Base-by-base conservation (phyloP, 352 stramenopile genomes). In the Globisporangium okanoganense region DNA sequence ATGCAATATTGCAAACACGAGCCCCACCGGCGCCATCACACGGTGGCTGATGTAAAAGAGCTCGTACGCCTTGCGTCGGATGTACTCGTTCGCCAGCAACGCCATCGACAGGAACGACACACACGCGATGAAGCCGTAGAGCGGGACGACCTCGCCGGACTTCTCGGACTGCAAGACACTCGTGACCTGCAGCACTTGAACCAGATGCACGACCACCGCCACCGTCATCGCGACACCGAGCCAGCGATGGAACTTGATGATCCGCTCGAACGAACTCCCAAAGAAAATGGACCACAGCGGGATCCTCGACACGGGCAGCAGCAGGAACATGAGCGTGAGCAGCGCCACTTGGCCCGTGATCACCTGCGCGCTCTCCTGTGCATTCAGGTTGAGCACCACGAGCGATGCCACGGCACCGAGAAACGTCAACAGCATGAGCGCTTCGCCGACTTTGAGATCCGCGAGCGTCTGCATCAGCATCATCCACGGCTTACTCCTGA, bases 181-280 rank as follows among this genome's bases (percentile, higher is more conserved):
- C 13, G 78, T 79, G 12, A 87, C 69, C 5, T 82, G 36, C 16
- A 70, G 71, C 1, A 69, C 76, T 50, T 82, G 55, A 10, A 90
- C 59, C 44, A 92, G 59, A 66, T 94, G 85, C 5, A 91, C 59
- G 35, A 92, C 56, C 31, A 78, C 70, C 8, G 76, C 71, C 13
- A 90, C 45, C 18, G 72, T 80, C 64, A 88, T 71, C 25, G 72
- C 47, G 48, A 90, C 55, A 7, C 82, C 85, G n/a, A 94, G 70
- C 79, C 82, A 92, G 50, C 85, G 85, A 64, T 94, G 85, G 50
- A 92, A 94, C 73, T 92, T 92, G 69, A 92, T 64, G 25, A 92
- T 88, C 20, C 85, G 85, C 51, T 94, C 85, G 40, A 91, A 90
- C 31, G 80, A 91, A 52, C 68, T 86, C 56, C 79, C 79, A 25